A percentile compares a stretch with the other conserved stretches of the same genome.
These are phyloP conservation scores for Astragalus glycyphyllos DNA, from an alignment of 306 rosid genomes.

Conservation along the genomic window DNA sequence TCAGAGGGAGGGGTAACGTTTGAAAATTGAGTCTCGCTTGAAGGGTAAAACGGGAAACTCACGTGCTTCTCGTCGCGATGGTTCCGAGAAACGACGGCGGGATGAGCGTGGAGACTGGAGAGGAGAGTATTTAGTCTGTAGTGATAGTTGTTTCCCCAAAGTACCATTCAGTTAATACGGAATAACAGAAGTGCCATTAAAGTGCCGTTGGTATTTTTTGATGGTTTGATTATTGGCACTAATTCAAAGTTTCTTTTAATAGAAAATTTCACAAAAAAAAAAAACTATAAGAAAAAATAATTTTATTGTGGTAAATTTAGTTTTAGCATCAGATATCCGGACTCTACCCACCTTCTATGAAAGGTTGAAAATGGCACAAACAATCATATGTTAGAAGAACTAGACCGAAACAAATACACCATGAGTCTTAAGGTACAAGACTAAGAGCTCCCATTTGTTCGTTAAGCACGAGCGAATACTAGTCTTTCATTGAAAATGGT, in stretches of 20 bases:
- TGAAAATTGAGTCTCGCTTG: slow-evolving; percentile 4
- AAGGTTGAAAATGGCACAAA: too few relatives aligned
- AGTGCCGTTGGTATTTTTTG: background rate
- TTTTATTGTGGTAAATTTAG: too few relatives aligned
- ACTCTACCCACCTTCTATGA: too few relatives aligned
- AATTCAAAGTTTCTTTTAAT: background rate
- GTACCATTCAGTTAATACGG: slow-evolving; percentile 5
- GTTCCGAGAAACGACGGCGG: slow-evolving; percentile 10
- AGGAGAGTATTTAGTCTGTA: background rate
- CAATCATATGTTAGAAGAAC: too few relatives aligned
- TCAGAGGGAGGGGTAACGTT: background rate
- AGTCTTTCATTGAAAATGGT: too few relatives aligned
- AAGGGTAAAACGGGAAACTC: slow-evolving; percentile 45
- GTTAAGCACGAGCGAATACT: too few relatives aligned
- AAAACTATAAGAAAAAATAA: too few relatives aligned
- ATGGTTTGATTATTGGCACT: background rate
- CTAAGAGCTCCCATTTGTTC: too few relatives aligned
- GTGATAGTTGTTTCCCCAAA: background rate
- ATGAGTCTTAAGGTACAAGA: too few relatives aligned
- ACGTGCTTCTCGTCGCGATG: background rate
- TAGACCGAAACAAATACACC: too few relatives aligned
- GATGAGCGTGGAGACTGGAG: background rate
- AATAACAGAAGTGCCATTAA: slow-evolving; percentile 35
- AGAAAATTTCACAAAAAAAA: background rate
- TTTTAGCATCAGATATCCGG: too few relatives aligned